Percentiles rank a stretch among this genome's conserved stretches.
These are phyloP conservation scores for Candida quercuum DNA, from an alignment of 805 yeast species.

Conservation along the genomic window DNA sequence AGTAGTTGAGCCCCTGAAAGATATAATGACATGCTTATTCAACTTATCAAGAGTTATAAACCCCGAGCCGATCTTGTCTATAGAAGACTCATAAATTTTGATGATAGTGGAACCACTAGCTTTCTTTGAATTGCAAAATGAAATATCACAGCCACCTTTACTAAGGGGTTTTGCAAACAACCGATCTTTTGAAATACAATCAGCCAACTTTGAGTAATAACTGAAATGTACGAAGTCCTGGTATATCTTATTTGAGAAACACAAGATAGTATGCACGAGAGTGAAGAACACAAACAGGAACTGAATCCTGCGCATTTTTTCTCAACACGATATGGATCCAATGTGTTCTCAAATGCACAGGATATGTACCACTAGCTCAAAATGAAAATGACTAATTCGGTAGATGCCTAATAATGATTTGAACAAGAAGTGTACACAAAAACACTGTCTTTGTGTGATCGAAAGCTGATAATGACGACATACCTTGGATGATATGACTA, in stretches of 20 bases:
- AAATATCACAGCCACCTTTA: constrained; percentile 17
- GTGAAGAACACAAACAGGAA: neutral
- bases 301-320: no score
- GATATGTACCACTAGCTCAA: no score
- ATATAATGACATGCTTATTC: constrained; percentile 42
- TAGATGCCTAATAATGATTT: no score
- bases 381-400: no score
- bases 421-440: no score
- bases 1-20: constrained; percentile 63
- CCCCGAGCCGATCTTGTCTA: constrained; percentile 42
- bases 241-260: constrained; percentile 8
- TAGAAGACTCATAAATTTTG: constrained; percentile 14
- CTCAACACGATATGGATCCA: no score
- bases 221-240: constrained; percentile 5
- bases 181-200: neutral
- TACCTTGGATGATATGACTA: no score
- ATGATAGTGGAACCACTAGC: constrained; percentile 8
- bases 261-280: no score
- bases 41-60: constrained; percentile 46
- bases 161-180: neutral
- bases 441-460: no score
- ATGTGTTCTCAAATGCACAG: no score
- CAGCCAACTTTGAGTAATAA: neutral
- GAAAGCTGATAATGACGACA: no score
- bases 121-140: constrained; percentile 10